Conservation (phyloP, 108 stramenopile species). For the Discostella pseudostelligera region DNA sequence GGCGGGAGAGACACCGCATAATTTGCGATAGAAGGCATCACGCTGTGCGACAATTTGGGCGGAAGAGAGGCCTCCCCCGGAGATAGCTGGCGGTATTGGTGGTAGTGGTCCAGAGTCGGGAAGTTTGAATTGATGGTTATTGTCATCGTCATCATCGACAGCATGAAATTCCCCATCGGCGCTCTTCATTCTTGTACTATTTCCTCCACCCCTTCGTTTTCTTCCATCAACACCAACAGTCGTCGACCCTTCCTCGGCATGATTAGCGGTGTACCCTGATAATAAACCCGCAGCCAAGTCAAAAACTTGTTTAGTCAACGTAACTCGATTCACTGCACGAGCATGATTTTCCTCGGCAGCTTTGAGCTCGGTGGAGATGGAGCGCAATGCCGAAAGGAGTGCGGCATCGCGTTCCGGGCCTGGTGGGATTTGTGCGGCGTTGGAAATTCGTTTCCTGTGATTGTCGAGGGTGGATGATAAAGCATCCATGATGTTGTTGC, state of each 20-base stretch:
- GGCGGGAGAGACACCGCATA: constrained; percentile 5
- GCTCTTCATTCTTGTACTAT: constrained; percentile 8
- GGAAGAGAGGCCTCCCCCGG: constrained; percentile 23
- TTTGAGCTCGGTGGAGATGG: constrained; percentile 18
- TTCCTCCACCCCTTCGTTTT: constrained; percentile 24
- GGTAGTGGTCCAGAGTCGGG: constrained; percentile 23
- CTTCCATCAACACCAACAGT: constrained; percentile 9
- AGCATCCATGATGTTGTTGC: no score
- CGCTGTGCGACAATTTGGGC: constrained; percentile 11
- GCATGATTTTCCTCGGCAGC: constrained; percentile 25
- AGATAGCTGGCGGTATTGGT: constrained; percentile 13
- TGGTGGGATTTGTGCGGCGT: constrained; percentile 13
- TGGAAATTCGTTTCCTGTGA: constrained; percentile 28
- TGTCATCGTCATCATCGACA: constrained; percentile 10
- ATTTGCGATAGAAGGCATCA: constrained; percentile 24
- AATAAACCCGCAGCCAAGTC: constrained; percentile 23
- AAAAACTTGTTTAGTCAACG: constrained; percentile 9
- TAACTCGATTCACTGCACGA: constrained; percentile 11
- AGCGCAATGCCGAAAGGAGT: constrained; percentile 22
- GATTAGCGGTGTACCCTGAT: no score
- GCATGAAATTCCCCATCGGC: not conserved
- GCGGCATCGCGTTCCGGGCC: constrained; percentile 15
- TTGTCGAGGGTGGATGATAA: constrained; percentile 21
- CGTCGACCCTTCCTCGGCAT: not conserved
- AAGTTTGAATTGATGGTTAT: constrained; percentile 14